phyloP scores from a whole-genome alignment of 495 filamentous ascomycete genomes.

The Xylaria flabelliformis region DNA sequence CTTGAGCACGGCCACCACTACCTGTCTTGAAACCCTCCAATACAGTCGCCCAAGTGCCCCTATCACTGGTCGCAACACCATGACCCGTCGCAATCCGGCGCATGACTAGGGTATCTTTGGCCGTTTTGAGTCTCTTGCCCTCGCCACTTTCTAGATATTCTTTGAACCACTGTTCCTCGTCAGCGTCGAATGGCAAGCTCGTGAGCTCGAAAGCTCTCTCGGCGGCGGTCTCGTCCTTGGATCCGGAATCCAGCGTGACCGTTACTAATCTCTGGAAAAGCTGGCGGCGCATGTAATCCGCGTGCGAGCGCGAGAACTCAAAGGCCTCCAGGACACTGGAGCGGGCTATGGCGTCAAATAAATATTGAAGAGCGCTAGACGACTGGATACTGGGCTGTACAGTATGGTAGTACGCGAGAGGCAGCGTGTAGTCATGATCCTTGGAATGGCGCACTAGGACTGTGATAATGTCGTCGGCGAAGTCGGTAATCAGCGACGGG shows the following conservation, averaged over 20 bases:
- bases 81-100: constrained; percentile 46
- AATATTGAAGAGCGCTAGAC: constrained; percentile 62
- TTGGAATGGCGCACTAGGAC: constrained; percentile 67
- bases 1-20: constrained; percentile 38
- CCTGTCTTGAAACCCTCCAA: constrained; percentile 44
- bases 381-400: constrained; percentile 69
- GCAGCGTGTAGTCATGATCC: constrained; percentile 65
- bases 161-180: constrained; percentile 77
- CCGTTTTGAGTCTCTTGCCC: constrained; percentile 64
- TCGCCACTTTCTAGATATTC: constrained; percentile 66
- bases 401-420: constrained; percentile 78
- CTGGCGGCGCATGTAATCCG: constrained; percentile 62
- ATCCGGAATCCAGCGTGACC: constrained; percentile 59
- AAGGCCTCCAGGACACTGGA: constrained; percentile 74
- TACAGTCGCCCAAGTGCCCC: constrained; percentile 40
- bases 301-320: constrained; percentile 70
- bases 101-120: constrained; percentile 74
- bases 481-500: constrained; percentile 77
- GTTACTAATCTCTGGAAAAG: constrained; percentile 73
- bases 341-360: constrained; percentile 71
- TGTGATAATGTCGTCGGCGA: constrained; percentile 79
- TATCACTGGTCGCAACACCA: constrained; percentile 30
- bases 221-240: constrained; percentile 56
- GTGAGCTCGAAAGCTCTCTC: constrained; percentile 71
- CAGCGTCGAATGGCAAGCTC: constrained; percentile 67